Evolutionary conservation across 495 filamentous ascomycete species (phyloP).

Genomic region (Choiromyces venosus): DNA sequence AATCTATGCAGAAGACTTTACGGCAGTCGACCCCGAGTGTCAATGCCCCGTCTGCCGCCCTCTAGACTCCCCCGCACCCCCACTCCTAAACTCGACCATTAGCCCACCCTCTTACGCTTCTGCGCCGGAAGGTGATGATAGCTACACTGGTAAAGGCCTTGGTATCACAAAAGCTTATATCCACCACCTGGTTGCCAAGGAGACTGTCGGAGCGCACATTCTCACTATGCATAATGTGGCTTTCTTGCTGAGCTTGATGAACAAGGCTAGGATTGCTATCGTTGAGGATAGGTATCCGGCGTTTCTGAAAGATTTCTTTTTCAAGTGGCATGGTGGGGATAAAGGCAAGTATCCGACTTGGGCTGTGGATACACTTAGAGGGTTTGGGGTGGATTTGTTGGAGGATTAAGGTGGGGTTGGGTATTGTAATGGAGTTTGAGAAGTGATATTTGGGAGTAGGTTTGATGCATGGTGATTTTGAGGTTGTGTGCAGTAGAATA

Average conservation of each 20-base stretch:
- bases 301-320: slow-evolving; percentile 75
- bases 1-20: slow-evolving; percentile 70
- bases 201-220: slow-evolving; percentile 91
- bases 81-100: slow-evolving; percentile 26
- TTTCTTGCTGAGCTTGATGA: slow-evolving; percentile 80
- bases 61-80: slow-evolving; percentile 37
- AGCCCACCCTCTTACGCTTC: slow-evolving; percentile 24
- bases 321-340: slow-evolving; percentile 61
- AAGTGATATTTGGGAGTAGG: background rate
- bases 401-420: slow-evolving; percentile 35
- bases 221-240: slow-evolving; percentile 93
- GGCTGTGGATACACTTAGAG: slow-evolving; percentile 74
- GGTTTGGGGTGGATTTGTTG: slow-evolving; percentile 79
- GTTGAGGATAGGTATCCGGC: slow-evolving; percentile 72
- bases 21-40: slow-evolving; percentile 75
- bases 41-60: slow-evolving; percentile 71
- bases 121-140: background rate
- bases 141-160: slow-evolving; percentile 59
- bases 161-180: slow-evolving; percentile 86
- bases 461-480: background rate
- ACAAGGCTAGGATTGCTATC: slow-evolving; percentile 66
- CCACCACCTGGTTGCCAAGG: slow-evolving; percentile 85
- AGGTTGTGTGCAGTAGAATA: background rate
- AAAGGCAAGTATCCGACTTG: slow-evolving; percentile 66
- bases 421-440: background rate